Conservation (phyloP, 306 rosid genomes). For the Hylodesmum podocarpum region DNA sequence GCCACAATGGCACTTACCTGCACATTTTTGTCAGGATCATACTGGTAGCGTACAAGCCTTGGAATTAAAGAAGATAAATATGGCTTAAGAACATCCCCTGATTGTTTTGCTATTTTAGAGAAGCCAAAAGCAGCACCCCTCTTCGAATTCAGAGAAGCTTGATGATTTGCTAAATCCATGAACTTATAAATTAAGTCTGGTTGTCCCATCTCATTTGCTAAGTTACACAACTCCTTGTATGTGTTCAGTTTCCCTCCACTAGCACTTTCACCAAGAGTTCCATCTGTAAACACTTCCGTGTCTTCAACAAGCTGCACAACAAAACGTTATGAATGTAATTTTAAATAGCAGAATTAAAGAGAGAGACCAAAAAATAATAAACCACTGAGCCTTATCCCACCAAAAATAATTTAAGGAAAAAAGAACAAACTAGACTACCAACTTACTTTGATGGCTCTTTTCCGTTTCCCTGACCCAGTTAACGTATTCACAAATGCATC, state of each 20-base stretch:
- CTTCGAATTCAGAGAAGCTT: constrained; percentile 81
- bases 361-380: constrained; percentile 20
- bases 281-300: constrained; percentile 90
- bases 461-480: constrained; percentile 89
- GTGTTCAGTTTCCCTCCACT: constrained; percentile 91
- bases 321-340: constrained; percentile 11
- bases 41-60: constrained; percentile 95
- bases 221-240: constrained; percentile 92
- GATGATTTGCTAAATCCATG: constrained; percentile 98
- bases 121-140: constrained; percentile 99
- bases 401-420: not conserved
- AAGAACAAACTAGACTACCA: constrained; percentile 20
- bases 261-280: constrained; percentile 76
- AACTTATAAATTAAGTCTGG: constrained; percentile 96
- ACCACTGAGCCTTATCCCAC: not conserved
- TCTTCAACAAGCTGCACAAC: constrained; percentile 84
- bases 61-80: constrained; percentile 75
- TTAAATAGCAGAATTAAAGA: not conserved
- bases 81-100: constrained; percentile 93
- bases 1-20: constrained; percentile 59
- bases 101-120: constrained; percentile 95
- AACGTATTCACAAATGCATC: constrained; percentile 83
- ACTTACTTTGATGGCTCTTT: constrained; percentile 92
- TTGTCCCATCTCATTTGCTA: constrained; percentile 98
- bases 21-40: constrained; percentile 98